Conservation (phyloP, 1,284 basidiomycete species). For the Coniophora puteana region DNA sequence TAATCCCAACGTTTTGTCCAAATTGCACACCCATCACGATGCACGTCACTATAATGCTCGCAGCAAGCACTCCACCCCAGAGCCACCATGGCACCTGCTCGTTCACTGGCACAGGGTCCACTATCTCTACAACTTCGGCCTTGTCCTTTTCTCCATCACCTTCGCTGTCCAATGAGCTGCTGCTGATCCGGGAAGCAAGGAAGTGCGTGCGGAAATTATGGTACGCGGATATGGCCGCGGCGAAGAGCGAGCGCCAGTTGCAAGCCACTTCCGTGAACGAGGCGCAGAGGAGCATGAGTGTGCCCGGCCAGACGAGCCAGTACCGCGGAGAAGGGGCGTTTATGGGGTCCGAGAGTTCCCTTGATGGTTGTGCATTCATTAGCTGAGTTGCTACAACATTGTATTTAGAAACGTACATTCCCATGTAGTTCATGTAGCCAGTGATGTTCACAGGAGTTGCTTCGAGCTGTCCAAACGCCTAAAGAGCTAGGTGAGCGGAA, state of each 20-base stretch:
- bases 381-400: background rate
- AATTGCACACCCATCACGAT: slow-evolving; percentile 55
- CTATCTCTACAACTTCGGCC: slow-evolving; percentile 37
- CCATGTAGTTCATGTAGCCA: slow-evolving; percentile 11
- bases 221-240: too few relatives aligned
- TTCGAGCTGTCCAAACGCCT: slow-evolving; percentile 40
- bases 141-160: slow-evolving; percentile 25
- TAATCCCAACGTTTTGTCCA: slow-evolving; percentile 56
- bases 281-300: slow-evolving; percentile 49
- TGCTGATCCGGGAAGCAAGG: background rate
- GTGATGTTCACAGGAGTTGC: slow-evolving; percentile 16
- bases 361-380: slow-evolving; percentile 33
- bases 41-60: slow-evolving; percentile 49
- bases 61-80: slow-evolving; percentile 50
- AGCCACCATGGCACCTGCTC: slow-evolving; percentile 55
- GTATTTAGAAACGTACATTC: slow-evolving; percentile 5
- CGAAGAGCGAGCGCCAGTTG: slow-evolving; percentile 21
- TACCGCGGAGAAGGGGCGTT: slow-evolving; percentile 56
- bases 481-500: slow-evolving; percentile 3
- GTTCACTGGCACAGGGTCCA: slow-evolving; percentile 34
- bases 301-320: slow-evolving; percentile 70
- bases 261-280: slow-evolving; percentile 46
- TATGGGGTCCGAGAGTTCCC: slow-evolving; percentile 41
- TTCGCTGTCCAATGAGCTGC: too few relatives aligned
- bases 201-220: slow-evolving; percentile 1